Conservation (phyloP, 2,329 filamentous ascomycete species). For the Emydomyces testavorans region DNA sequence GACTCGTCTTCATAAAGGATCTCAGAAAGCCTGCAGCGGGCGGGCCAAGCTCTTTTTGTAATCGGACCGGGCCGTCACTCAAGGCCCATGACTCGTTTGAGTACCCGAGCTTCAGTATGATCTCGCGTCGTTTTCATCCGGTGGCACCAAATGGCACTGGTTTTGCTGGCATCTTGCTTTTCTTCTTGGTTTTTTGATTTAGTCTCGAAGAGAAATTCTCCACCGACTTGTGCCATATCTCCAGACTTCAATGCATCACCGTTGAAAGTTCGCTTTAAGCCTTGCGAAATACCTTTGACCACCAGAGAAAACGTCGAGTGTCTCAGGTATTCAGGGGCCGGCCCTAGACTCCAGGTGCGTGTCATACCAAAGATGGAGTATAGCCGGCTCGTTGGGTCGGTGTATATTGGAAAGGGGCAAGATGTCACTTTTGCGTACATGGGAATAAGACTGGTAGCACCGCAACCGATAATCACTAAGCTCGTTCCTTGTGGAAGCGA, state of each 20-base stretch:
- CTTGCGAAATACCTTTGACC: slow-evolving; percentile 45
- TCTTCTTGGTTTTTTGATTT: slow-evolving; percentile 14
- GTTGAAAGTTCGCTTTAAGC: slow-evolving; percentile 45
- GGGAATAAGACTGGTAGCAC: slow-evolving; percentile 55
- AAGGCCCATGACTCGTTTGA: slow-evolving; percentile 4
- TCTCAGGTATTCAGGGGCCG: slow-evolving; percentile 54
- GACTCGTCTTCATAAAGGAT: neutral
- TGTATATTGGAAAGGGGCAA: slow-evolving; percentile 65
- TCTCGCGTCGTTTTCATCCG: slow-evolving; percentile 69
- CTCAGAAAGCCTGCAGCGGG: neutral
- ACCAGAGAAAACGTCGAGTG: slow-evolving; percentile 39
- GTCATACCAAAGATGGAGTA: slow-evolving; percentile 60
- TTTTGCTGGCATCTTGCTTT: slow-evolving; percentile 30
- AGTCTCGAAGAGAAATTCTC: slow-evolving; percentile 63
- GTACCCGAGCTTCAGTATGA: slow-evolving; percentile 40
- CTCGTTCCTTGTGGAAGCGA: slow-evolving; percentile 45
- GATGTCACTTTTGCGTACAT: slow-evolving; percentile 51
- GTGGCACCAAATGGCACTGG: slow-evolving; percentile 65
- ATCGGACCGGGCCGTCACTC: neutral
- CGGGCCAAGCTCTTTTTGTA: too few species aligned
- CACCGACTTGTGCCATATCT: slow-evolving; percentile 58
- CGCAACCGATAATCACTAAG: slow-evolving; percentile 62
- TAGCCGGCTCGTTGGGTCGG: slow-evolving; percentile 57
- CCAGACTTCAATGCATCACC: slow-evolving; percentile 54
- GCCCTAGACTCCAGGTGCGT: slow-evolving; percentile 50